These are phyloP conservation scores for Cucumis sativus DNA, from an alignment of 306 rosid genomes.

Conservation along the genomic window Cucumber_9930_V3 NC_026660.2:23796501-23797000, in stretches of 20 bases:
- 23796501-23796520: constrained; percentile 51
- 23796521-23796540: constrained; percentile 35
- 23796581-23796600: background rate
- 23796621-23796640: constrained; percentile 69
- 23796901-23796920: no score
- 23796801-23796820: no score
- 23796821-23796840: no score
- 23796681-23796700: constrained; percentile 45
- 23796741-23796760: background rate
- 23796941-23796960: no score
- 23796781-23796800: no score
- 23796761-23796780: no score
- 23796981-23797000: no score
- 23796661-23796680: constrained; percentile 53
- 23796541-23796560: constrained; percentile 18
- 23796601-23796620: constrained; percentile 47
- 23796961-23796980: no score
- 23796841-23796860: no score
- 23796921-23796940: no score
- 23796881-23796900: no score
- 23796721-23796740: background rate
- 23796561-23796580: constrained; percentile 31
- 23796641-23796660: constrained; percentile 52
- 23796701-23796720: constrained; percentile 9
- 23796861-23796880: no score